A percentile compares a stretch with the other conserved stretches of the same genome.
These are phyloP conservation scores for Penicillium subrubescens DNA, from an alignment of 495 filamentous ascomycete genomes.

Conservation along the genomic window DNA sequence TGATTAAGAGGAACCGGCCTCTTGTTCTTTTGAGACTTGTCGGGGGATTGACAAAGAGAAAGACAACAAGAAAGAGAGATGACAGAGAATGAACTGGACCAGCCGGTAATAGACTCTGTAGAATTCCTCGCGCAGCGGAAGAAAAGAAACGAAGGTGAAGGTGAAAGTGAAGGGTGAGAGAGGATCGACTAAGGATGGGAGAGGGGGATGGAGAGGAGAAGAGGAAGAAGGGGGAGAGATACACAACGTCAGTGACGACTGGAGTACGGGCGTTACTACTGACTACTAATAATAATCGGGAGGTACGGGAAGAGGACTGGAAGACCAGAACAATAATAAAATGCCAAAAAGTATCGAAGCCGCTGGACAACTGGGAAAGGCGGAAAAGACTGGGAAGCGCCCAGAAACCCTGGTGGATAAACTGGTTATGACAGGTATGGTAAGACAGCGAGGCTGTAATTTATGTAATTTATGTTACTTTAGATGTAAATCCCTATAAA, in stretches of 20 bases:
- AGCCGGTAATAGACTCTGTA: conserved; percentile 46
- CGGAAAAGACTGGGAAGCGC: background rate
- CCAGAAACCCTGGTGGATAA: background rate
- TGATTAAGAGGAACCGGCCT: conserved; percentile 45
- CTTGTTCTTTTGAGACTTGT: conserved; percentile 12
- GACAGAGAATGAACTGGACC: conserved; percentile 46
- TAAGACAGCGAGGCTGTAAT: background rate
- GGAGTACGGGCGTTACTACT: conserved; percentile 5
- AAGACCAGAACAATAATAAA: background rate
- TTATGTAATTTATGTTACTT: background rate
- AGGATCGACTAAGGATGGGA: conserved; percentile 7
- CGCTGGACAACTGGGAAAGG: background rate
- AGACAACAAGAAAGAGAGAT: conserved; percentile 31
- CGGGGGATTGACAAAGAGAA: conserved; percentile 24
- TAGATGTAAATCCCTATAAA: background rate
- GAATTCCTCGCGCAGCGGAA: conserved; percentile 45
- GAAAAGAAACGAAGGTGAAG: conserved; percentile 40
- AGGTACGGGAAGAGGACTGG: background rate
- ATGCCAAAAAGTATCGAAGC: background rate
- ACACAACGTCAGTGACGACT: conserved; percentile 20
- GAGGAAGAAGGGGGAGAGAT: conserved; percentile 23
- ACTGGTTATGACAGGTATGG: conserved; percentile 1
- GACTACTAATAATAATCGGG: conserved; percentile 25
- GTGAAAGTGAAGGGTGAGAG: background rate
- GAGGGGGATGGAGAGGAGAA: conserved; percentile 11